Conservation (phyloP, 2,329 filamentous ascomycete genomes). For the Dactylellina parvicollis region DNA sequence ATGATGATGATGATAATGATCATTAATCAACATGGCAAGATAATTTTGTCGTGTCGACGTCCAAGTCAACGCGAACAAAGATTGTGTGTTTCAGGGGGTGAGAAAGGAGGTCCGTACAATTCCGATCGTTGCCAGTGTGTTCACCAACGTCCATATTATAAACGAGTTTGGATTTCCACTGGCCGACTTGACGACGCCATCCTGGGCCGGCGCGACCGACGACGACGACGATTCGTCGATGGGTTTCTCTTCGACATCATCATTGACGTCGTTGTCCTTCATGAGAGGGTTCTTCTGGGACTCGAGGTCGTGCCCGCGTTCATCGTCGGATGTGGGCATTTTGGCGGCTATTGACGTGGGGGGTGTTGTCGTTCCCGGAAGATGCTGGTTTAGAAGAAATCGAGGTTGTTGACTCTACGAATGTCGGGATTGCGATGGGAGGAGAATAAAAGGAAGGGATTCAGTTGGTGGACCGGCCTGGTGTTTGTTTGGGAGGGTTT, state of each 20-base stretch:
- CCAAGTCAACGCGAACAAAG: conserved; percentile 38
- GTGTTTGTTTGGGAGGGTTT: not conserved
- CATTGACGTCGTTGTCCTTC: conserved; percentile 44
- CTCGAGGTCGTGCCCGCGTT: conserved; percentile 49
- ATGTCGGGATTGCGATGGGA: not conserved
- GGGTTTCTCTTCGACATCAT: conserved; percentile 43
- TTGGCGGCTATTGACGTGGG: conserved; percentile 1
- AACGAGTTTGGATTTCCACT: conserved; percentile 45
- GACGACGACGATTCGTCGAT: conserved; percentile 15
- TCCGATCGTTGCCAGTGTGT: conserved; percentile 71
- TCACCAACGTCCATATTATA: conserved; percentile 70
- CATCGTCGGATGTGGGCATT: conserved; percentile 45
- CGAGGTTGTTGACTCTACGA: too few relatives aligned
- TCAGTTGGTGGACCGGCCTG: not conserved
- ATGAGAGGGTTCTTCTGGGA: conserved; percentile 44
- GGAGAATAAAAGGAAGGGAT: not conserved
- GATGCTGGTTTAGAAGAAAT: too few relatives aligned
- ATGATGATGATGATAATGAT: too few relatives aligned
- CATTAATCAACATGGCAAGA: too few relatives aligned
- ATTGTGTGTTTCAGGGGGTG: conserved; percentile 22
- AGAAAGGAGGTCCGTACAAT: conserved; percentile 65
- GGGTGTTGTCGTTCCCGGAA: too few relatives aligned
- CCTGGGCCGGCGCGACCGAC: conserved; percentile 30
- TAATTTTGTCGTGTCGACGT: not conserved
- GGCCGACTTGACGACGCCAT: conserved; percentile 45